Conservation (phyloP, 441 rosid genomes). For the Geranium incanum region DNA sequence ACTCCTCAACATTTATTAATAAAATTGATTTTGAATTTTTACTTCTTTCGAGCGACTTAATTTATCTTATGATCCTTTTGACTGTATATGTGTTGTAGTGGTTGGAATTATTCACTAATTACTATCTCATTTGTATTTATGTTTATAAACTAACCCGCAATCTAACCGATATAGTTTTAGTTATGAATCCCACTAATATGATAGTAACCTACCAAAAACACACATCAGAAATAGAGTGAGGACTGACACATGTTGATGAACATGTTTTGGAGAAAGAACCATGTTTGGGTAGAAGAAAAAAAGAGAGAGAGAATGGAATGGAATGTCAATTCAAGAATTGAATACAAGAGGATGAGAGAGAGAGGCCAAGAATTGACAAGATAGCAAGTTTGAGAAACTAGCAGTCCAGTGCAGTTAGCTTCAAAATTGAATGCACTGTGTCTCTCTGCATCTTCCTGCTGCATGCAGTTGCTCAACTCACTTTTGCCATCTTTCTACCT, state of each 20-base stretch:
- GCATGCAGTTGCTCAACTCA: not conserved
- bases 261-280: not conserved
- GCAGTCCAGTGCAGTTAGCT: not conserved
- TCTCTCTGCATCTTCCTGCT: not conserved
- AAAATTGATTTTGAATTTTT: no score
- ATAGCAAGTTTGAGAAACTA: slow-evolving; percentile 3
- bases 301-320: not conserved
- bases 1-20: no score
- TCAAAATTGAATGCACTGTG: not conserved
- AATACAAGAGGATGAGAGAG: not conserved
- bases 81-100: no score
- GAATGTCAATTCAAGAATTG: not conserved
- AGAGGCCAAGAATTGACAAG: not conserved
- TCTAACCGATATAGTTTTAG: no score
- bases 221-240: not conserved
- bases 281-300: not conserved
- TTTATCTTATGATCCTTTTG: no score
- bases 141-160: no score
- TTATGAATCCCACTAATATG: no score
- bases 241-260: not conserved
- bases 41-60: no score
- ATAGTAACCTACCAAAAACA: not conserved
- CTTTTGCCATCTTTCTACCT: not conserved
- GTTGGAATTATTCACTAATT: no score
- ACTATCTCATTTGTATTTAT: no score